A percentile compares a stretch with the other conserved stretches of the same genome.
Evolutionary conservation across 345 rosid genomes (phyloP).

Genomic region (Trapa bicornis): DNA sequence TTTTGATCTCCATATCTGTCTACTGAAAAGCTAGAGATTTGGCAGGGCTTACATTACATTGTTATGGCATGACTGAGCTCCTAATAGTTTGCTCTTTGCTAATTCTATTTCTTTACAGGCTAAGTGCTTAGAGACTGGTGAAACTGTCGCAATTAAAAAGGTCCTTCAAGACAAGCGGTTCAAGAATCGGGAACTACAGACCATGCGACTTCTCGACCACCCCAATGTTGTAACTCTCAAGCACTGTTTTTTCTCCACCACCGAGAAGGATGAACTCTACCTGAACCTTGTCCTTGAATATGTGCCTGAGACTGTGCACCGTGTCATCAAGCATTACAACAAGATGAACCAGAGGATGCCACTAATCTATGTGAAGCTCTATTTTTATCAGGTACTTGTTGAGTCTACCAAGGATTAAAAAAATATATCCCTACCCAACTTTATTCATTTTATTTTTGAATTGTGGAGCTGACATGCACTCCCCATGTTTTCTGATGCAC

Average conservation of each 20-base stretch:
- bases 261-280: slow-evolving; percentile 82
- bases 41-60: too few relatives aligned
- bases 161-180: slow-evolving; percentile 92
- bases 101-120: slow-evolving; percentile 34
- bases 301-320: slow-evolving; percentile 87
- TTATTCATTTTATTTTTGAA: not conserved
- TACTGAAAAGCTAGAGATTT: too few relatives aligned
- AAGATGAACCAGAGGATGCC: slow-evolving; percentile 86
- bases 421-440: not conserved
- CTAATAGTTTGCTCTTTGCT: too few relatives aligned
- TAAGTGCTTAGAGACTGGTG: slow-evolving; percentile 92
- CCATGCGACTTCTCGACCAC: slow-evolving; percentile 94
- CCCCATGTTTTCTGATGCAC: not conserved
- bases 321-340: slow-evolving; percentile 77
- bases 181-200: slow-evolving; percentile 94
- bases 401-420: not conserved
- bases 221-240: slow-evolving; percentile 81
- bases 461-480: not conserved
- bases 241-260: slow-evolving; percentile 94
- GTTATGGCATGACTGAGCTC: too few relatives aligned
- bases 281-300: slow-evolving; percentile 90
- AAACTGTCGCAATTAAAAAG: slow-evolving; percentile 82
- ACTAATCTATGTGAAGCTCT: slow-evolving; percentile 75
- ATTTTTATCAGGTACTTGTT: slow-evolving; percentile 64
- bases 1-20: too few relatives aligned